Evolutionary conservation across 441 rosid genomes (phyloP).

Genomic region (Melastoma candidum): DNA sequence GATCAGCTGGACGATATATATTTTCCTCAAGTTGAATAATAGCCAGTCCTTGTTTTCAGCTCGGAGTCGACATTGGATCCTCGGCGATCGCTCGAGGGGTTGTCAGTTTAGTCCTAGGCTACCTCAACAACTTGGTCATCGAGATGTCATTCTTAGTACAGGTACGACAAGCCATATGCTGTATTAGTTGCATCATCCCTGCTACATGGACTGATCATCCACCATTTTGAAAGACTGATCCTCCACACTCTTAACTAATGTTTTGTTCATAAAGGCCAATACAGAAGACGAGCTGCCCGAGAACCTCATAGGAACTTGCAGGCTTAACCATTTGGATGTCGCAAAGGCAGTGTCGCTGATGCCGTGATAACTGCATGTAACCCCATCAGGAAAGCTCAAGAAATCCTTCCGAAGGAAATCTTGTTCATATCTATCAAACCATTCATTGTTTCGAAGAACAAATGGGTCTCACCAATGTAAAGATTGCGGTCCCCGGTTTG

Average conservation of each 20-base stretch:
- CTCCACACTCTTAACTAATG: not conserved
- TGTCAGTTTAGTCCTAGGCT: slow-evolving; percentile 91
- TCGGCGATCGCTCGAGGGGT: slow-evolving; percentile 97
- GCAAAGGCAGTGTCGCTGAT: slow-evolving; percentile 47
- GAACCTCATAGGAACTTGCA: slow-evolving; percentile 81
- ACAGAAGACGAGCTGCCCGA: slow-evolving; percentile 94
- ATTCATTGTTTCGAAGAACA: too few species aligned
- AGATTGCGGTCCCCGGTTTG: too few species aligned
- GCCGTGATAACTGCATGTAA: slow-evolving; percentile 15
- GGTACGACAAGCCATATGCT: slow-evolving; percentile 30
- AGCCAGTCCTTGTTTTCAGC: slow-evolving; percentile 32
- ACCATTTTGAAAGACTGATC: not conserved
- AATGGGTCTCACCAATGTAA: too few species aligned
- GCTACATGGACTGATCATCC: not conserved
- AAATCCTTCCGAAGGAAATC: too few species aligned
- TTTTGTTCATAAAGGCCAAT: slow-evolving; percentile 36
- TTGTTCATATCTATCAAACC: too few species aligned
- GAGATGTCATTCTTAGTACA: slow-evolving; percentile 94
- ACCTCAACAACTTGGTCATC: slow-evolving; percentile 83
- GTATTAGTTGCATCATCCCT: not conserved
- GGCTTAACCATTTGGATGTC: slow-evolving; percentile 83
- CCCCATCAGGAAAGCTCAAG: not conserved
- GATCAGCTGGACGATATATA: not conserved
- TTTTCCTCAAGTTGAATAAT: slow-evolving; percentile 2
- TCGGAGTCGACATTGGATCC: slow-evolving; percentile 92